These are phyloP conservation scores for Coprinopsis sp. DNA, from an alignment of 768 basidiomycete genomes.

Conservation along the genomic window DNA sequence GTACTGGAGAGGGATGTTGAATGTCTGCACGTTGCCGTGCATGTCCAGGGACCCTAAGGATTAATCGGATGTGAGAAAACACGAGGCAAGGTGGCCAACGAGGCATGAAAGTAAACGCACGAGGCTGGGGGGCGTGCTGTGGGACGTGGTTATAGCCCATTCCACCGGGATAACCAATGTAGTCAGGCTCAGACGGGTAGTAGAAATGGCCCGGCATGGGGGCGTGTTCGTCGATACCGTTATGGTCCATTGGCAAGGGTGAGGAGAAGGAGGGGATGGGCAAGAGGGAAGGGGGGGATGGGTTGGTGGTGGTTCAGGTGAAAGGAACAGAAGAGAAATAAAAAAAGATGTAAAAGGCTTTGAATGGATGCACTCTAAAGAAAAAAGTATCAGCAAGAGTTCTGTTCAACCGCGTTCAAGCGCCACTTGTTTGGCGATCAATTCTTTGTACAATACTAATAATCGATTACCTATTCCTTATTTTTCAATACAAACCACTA, in stretches of 20 bases:
- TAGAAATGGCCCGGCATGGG: conserved; percentile 47
- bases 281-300: no score
- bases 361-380: no score
- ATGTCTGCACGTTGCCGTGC: conserved; percentile 47
- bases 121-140: conserved; percentile 60
- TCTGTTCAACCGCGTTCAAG: no score
- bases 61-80: conserved; percentile 67
- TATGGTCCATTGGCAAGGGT: conserved; percentile 40
- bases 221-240: conserved; percentile 47
- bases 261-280: no score
- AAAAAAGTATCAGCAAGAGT: no score
- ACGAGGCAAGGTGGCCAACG: conserved; percentile 43
- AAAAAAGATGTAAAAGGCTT: no score
- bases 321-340: no score
- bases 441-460: no score
- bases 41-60: conserved; percentile 65
- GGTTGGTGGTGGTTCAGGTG: no score
- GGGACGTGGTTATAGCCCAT: conserved; percentile 57
- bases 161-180: conserved; percentile 48
- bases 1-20: conserved; percentile 55
- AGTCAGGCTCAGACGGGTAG: conserved; percentile 47
- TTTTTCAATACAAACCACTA: no score
- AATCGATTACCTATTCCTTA: no score
- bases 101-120: conserved; percentile 57
- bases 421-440: no score